These are phyloP conservation scores for Sporobolomyces roseus DNA, from an alignment of 768 basidiomycete species.

Conservation along the genomic window DNA sequence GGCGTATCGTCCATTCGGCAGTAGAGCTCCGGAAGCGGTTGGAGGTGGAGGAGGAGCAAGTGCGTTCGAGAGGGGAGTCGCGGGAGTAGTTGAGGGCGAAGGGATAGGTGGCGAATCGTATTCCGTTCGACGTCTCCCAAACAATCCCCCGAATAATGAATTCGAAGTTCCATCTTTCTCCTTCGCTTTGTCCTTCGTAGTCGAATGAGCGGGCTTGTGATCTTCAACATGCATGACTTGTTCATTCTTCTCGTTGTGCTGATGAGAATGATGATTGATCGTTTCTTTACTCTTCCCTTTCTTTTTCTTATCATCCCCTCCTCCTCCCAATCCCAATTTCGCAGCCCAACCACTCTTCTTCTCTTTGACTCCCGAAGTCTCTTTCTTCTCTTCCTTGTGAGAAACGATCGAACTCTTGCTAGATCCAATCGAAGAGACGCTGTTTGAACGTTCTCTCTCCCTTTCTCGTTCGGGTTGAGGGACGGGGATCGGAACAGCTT, in stretches of 20 bases:
- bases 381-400: too few species aligned
- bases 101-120: slow-evolving; percentile 51
- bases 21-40: slow-evolving; percentile 47
- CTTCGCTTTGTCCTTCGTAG: slow-evolving; percentile 28
- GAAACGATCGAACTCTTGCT: too few species aligned
- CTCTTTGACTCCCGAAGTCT: slow-evolving; percentile 61
- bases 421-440: too few species aligned
- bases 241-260: slow-evolving; percentile 42
- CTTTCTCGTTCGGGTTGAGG: slow-evolving; percentile 43
- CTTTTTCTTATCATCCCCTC: slow-evolving; percentile 45
- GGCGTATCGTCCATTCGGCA: slow-evolving; percentile 47
- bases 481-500: slow-evolving; percentile 44
- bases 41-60: slow-evolving; percentile 42
- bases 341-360: slow-evolving; percentile 57
- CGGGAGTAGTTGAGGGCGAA: slow-evolving; percentile 35
- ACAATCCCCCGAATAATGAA: slow-evolving; percentile 82
- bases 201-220: slow-evolving; percentile 33
- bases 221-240: background rate
- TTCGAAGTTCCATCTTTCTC: slow-evolving; percentile 63
- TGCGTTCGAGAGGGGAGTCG: background rate
- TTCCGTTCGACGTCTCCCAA: slow-evolving; percentile 79
- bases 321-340: slow-evolving; percentile 52
- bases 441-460: too few species aligned
- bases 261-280: slow-evolving; percentile 42
- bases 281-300: slow-evolving; percentile 47